Conservation (phyloP, 139 green algal genomes). For the Eudorina sp. region DNA sequence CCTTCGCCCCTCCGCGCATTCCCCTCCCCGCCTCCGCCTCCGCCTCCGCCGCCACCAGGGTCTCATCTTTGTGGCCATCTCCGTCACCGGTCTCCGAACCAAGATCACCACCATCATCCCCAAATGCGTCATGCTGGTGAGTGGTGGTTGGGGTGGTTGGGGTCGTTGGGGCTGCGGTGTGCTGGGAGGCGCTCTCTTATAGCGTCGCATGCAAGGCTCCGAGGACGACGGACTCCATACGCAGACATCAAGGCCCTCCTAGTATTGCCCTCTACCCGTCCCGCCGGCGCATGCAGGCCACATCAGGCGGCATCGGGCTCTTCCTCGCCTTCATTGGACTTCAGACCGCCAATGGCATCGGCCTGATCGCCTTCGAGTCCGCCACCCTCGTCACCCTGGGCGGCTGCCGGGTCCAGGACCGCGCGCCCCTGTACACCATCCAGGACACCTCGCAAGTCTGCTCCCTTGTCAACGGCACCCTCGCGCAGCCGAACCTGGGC, state of each 20-base stretch:
- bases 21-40: no score
- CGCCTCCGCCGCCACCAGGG: no score
- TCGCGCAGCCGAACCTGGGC: constrained; percentile 18
- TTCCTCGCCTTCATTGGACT: constrained; percentile 84
- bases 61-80: constrained; percentile 83
- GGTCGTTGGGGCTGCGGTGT: no score
- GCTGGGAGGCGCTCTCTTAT: no score
- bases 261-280: no score
- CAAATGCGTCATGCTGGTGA: constrained; percentile 71
- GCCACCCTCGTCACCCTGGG: constrained; percentile 72
- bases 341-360: constrained; percentile 73
- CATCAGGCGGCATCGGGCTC: constrained; percentile 81
- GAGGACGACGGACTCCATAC: no score
- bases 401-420: constrained; percentile 50
- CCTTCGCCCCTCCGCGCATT: no score
- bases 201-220: no score
- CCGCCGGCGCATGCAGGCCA: no score
- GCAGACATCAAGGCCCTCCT: no score
- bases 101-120: constrained; percentile 77
- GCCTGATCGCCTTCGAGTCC: constrained; percentile 75
- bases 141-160: no score
- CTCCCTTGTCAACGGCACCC: no score
- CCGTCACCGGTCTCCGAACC: constrained; percentile 71
- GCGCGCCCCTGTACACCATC: constrained; percentile 54
- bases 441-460: not conserved